Evolutionary conservation across 306 rosid genomes (phyloP).

Genomic region (Pyrus bretschneideri): DNA sequence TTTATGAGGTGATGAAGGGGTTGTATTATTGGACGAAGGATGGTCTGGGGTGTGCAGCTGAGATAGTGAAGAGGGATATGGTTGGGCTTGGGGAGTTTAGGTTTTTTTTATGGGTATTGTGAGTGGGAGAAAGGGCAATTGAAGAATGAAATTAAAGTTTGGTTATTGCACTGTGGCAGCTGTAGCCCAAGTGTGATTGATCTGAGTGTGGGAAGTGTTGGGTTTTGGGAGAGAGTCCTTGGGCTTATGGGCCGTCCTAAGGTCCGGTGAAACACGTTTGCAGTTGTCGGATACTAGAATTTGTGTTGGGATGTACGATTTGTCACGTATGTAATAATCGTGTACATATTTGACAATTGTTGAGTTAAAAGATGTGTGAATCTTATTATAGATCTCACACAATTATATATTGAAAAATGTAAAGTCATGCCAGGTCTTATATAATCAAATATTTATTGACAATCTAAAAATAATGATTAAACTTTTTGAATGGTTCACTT

Average conservation of each 20-base stretch:
- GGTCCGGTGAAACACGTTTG: conserved; percentile 33
- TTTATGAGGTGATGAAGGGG: conserved; percentile 82
- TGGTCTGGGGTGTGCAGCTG: conserved; percentile 76
- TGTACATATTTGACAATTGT: neutral
- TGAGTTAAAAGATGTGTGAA: neutral
- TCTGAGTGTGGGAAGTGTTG: neutral
- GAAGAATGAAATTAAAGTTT: conserved; percentile 47
- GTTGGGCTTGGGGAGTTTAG: too few species aligned
- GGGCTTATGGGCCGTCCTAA: too few species aligned
- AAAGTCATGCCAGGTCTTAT: too few species aligned
- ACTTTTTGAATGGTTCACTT: too few species aligned
- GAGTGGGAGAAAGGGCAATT: conserved; percentile 81
- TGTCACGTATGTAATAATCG: neutral
- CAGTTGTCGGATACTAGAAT: neutral
- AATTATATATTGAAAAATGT: too few species aligned
- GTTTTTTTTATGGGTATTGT: conserved; percentile 19
- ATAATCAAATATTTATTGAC: too few species aligned
- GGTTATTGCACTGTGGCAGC: conserved; percentile 94
- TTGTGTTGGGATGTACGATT: neutral
- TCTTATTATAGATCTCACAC: too few species aligned
- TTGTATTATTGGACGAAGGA: conserved; percentile 71
- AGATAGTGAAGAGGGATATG: conserved; percentile 70
- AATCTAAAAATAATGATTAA: too few species aligned
- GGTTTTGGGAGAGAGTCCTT: too few species aligned
- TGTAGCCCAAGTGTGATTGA: conserved; percentile 75